Conservation (phyloP, 768 basidiomycete genomes). For the Hypholoma fasciculare region DNA sequence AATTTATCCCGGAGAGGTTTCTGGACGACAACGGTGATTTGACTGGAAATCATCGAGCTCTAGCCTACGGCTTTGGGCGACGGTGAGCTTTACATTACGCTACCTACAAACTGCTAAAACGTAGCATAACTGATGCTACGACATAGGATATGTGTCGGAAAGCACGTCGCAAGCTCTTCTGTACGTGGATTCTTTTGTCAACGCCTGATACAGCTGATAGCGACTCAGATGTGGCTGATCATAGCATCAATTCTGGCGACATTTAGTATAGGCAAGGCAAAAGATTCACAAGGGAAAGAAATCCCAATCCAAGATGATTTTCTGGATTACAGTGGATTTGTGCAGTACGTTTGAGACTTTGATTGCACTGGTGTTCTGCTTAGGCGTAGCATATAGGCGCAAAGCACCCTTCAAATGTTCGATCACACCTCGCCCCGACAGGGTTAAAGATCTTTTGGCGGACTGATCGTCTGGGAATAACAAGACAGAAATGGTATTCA, state of each 20-base stretch:
- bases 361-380: not conserved
- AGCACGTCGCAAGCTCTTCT: conserved; percentile 10
- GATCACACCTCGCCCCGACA: not conserved
- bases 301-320: conserved; percentile 7
- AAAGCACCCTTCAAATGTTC: not conserved
- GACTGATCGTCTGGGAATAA: not conserved
- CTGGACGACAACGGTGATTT: not conserved
- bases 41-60: not conserved
- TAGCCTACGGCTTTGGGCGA: conserved; percentile 12
- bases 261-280: not conserved
- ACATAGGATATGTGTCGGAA: conserved; percentile 14
- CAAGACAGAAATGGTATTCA: not conserved
- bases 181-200: not conserved
- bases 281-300: conserved; percentile 10
- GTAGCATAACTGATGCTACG: not conserved
- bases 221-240: not conserved
- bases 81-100: not conserved
- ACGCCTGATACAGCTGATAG: too few species aligned
- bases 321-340: not conserved
- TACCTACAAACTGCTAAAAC: not conserved
- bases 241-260: conserved; percentile 4
- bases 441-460: not conserved
- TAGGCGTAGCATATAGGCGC: not conserved
- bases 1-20: conserved; percentile 24
- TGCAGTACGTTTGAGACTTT: not conserved